phyloP scores from a whole-genome alignment of 1,284 basidiomycete species.

The Dichomitus squalens region DNA sequence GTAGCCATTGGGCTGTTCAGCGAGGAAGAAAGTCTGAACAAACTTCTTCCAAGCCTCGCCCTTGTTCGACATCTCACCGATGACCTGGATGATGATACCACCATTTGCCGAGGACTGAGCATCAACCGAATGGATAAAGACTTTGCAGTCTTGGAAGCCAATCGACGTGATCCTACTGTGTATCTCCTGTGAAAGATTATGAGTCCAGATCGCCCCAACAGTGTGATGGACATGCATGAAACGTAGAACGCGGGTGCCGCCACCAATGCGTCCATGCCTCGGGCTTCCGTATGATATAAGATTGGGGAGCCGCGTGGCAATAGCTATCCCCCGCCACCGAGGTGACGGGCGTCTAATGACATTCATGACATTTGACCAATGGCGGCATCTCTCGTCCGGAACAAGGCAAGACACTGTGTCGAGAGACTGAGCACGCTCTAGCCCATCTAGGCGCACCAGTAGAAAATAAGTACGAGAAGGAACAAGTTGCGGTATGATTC shows the following conservation, averaged over 20 bases:
- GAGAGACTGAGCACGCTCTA: too few species aligned
- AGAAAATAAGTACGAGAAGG: too few species aligned
- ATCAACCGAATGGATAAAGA: constrained; percentile 95
- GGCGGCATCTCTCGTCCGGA: not conserved
- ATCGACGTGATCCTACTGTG: constrained; percentile 94
- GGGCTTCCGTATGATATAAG: too few species aligned
- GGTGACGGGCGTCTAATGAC: not conserved
- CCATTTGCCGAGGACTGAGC: constrained; percentile 92
- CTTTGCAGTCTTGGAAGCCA: constrained; percentile 96
- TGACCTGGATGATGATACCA: constrained; percentile 98
- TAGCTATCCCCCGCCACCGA: not conserved
- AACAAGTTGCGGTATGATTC: not conserved
- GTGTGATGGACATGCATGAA: constrained; percentile 17
- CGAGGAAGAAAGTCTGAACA: constrained; percentile 99
- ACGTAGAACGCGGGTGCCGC: not conserved
- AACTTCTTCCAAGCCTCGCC: constrained; percentile 96
- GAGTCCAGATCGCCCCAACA: not conserved
- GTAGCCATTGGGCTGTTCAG: constrained; percentile 98
- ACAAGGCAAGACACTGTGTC: too few species aligned
- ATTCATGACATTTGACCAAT: not conserved
- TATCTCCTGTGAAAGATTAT: constrained; percentile 73
- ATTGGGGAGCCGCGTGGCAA: not conserved
- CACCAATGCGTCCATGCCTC: too few species aligned
- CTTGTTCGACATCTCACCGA: constrained; percentile 97
- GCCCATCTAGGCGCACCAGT: too few species aligned